Evolutionary conservation across 495 filamentous ascomycete species (phyloP).

Genomic region (Staphylotrichum tortipilum): DNA sequence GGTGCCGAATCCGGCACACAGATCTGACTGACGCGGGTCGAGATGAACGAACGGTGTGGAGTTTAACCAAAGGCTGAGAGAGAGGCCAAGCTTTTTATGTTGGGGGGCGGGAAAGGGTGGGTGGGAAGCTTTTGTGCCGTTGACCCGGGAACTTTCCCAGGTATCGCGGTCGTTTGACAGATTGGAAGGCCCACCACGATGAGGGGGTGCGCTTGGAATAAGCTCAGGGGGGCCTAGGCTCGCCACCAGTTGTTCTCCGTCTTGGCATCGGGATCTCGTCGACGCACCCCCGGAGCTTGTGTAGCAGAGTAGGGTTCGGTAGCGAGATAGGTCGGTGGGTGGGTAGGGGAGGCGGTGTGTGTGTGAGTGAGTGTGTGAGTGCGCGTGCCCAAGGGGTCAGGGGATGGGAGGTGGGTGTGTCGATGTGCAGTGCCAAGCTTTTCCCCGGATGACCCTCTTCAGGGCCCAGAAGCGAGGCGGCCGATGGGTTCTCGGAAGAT

Average conservation of each 20-base stretch:
- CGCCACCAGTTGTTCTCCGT: neutral
- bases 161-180: neutral
- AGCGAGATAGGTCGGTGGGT: neutral
- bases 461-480: neutral
- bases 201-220: slow-evolving; percentile 4
- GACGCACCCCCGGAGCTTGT: neutral
- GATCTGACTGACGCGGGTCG: neutral
- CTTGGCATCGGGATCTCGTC: neutral
- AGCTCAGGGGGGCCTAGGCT: slow-evolving; percentile 4
- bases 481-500: slow-evolving; percentile 4
- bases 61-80: neutral
- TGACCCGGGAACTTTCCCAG: slow-evolving; percentile 1
- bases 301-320: neutral
- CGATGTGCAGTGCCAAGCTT: neutral
- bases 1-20: neutral
- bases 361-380: no score
- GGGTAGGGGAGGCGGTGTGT: no score
- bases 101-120: neutral
- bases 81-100: neutral
- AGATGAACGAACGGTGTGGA: neutral
- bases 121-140: neutral
- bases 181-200: neutral
- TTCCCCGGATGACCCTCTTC: neutral
- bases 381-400: no score
- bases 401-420: neutral